A percentile compares a stretch with the other conserved stretches of the same genome.
Conservation (phyloP, 1,284 basidiomycete species). For the Trametes polyzona region DNA sequence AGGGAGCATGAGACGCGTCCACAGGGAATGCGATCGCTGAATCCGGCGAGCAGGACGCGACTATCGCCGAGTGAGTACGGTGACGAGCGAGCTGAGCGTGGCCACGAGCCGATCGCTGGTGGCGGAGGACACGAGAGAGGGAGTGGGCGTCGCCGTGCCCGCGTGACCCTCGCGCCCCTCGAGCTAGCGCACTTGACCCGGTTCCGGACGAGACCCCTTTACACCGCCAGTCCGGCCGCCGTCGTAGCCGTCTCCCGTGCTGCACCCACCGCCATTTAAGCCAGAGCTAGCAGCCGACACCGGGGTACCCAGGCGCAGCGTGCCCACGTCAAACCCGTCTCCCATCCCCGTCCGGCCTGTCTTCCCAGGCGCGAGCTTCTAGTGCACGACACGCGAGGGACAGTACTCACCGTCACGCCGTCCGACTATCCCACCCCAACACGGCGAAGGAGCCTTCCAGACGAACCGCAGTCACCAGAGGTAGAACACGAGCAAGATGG, state of each 20-base stretch:
- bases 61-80: too few species aligned
- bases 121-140: too few species aligned
- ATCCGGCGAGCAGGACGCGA: too few species aligned
- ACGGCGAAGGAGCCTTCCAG: neutral
- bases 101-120: too few species aligned
- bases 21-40: too few species aligned
- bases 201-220: too few species aligned
- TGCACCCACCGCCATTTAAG: neutral
- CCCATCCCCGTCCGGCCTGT: neutral
- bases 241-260: neutral
- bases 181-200: too few species aligned
- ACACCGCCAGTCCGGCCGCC: neutral
- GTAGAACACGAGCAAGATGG: neutral
- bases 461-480: neutral
- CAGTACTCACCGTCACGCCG: too few species aligned
- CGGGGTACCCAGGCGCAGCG: neutral
- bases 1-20: too few species aligned
- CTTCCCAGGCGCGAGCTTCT: neutral
- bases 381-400: neutral
- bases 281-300: too few species aligned
- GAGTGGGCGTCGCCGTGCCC: too few species aligned
- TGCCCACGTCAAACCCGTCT: neutral
- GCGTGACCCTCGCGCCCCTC: constrained; percentile 2
- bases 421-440: neutral
- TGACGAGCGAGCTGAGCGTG: too few species aligned